Evolutionary conservation across 1,284 basidiomycete genomes (phyloP), one percentile per base, ranked within the genome.

Genomic region (Pterula multifida): DNA sequence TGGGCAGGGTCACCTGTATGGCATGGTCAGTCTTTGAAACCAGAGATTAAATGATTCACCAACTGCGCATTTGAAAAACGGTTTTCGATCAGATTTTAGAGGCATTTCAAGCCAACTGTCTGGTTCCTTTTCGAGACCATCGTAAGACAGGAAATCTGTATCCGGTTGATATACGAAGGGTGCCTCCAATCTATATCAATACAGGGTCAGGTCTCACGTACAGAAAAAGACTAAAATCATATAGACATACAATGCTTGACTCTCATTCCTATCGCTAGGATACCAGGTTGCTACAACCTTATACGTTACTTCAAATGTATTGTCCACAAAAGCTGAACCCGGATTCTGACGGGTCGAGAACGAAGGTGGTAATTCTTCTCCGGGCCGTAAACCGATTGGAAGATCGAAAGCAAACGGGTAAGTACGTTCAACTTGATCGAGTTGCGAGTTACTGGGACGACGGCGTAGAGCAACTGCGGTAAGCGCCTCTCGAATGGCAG

Each of bases 51-150:
- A n/a, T 26, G 39, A 17, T 22, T 45, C 13, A 64, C 72, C 58
- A 55, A 83, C 82, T 24, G 78, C 80, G 62, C 79, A 81, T 39
- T 70, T 73, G 58, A 81, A 77, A 2, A 81, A 76, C 45, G 83
- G 69, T 0, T 72, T 69, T 32, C 81, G 72, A 56, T 84, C 79
- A 2, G 76, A 67, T 52, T 70, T 72, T 26, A 85, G 62, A 32
- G 80, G 78, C 61, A 81, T 76, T 61, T 85, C 82, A 19, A 84
- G 56, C 82, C 82, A 85, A 1, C 73, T 72, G 39, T 72, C 68
- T 3, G 69, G 65, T 50, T 69, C 65, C 44, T 66, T 58, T 9
- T 62, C 54, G 3, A 67, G 60, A 36, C 71, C 71, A 59, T 81
- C 79, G 25, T 72, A 57, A 2, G 78, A 81, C 52, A 76, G 75